Base-by-base conservation (phyloP, 306 rosid genomes). In the Coriaria nepalensis region DNA sequence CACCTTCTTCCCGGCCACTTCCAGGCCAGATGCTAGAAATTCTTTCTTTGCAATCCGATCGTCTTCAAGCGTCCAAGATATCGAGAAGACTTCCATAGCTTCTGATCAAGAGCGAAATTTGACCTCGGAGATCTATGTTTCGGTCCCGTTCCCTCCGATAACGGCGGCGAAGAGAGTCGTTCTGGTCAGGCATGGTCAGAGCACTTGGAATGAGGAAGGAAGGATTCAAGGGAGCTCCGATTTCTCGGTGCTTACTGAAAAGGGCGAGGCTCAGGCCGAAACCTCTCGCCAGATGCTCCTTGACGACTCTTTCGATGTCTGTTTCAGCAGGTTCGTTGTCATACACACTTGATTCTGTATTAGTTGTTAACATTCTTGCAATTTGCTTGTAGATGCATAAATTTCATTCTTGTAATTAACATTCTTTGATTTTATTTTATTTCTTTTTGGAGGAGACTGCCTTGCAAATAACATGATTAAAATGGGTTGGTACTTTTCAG, bases 191-290 rank as follows among this genome's bases (percentile, higher is more conserved):
- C 97, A 90, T 40, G 95, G 93, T 5, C 92, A 90, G 73, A 90
- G 97, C 75, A 90, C 87, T 10, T 90, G 97, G 97, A 90, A 90
- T 35, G 92, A 82, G 41, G 95, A 90, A 47, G 97, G 95, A 6
- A 68, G 95, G 59, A 88, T 88, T 50, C 95, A 88, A 73, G 97
- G 97, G 2, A 84, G 97, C 75, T 88, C 93, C 44, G 46, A 84
- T 59, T 84, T 78, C 78, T 81, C 95, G 0, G 80, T 78, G 29
- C 93, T 88, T 40, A 81, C 97, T 7, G 79, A 72, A 59, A 88
- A 88, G 63, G 95, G 97, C 4, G 93, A 81, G 64, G 59, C 84
- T 72, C 94, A 90, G 65, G 97, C 97, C 0, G 82, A 84, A 48
- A 81, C 90, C 52, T 84, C 93, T 2, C 82, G 92, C 56, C 84